These are phyloP conservation scores for Pseudogymnoascus destructans DNA, from an alignment of 2,329 filamentous ascomycete species.

Conservation along the genomic window DNA sequence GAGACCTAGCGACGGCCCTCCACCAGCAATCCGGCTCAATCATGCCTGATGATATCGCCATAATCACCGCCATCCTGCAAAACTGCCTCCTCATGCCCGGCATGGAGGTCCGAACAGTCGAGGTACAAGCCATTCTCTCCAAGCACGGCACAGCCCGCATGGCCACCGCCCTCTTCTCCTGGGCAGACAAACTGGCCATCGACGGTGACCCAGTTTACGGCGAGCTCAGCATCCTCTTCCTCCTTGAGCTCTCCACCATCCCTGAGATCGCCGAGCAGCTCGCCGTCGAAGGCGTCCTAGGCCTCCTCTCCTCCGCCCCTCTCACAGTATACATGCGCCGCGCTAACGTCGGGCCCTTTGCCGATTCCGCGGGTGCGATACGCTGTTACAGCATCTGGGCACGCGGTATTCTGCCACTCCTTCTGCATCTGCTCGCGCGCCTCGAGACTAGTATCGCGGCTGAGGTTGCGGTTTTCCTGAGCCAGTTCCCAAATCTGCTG, in stretches of 20 bases:
- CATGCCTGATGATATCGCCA: conserved; percentile 67
- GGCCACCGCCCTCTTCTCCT: conserved; percentile 79
- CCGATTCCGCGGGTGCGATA: conserved; percentile 51
- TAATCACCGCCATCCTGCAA: conserved; percentile 80
- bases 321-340: conserved; percentile 66
- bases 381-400: conserved; percentile 85
- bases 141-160: conserved; percentile 65
- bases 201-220: conserved; percentile 82
- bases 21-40: conserved; percentile 58
- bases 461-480: conserved; percentile 77
- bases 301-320: conserved; percentile 65
- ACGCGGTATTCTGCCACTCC: conserved; percentile 72
- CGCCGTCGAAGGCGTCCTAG: conserved; percentile 72
- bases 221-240: conserved; percentile 77
- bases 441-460: conserved; percentile 70
- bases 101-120: conserved; percentile 55
- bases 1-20: conserved; percentile 64
- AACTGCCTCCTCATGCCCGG: conserved; percentile 68
- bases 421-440: conserved; percentile 74
- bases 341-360: conserved; percentile 61
- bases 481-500: conserved; percentile 74
- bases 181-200: conserved; percentile 71
- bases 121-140: conserved; percentile 57
- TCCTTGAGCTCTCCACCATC: conserved; percentile 75
- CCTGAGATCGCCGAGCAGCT: conserved; percentile 77